Base-by-base conservation (phyloP, 441 rosid genomes). In the Populus trichocarpa region DNA sequence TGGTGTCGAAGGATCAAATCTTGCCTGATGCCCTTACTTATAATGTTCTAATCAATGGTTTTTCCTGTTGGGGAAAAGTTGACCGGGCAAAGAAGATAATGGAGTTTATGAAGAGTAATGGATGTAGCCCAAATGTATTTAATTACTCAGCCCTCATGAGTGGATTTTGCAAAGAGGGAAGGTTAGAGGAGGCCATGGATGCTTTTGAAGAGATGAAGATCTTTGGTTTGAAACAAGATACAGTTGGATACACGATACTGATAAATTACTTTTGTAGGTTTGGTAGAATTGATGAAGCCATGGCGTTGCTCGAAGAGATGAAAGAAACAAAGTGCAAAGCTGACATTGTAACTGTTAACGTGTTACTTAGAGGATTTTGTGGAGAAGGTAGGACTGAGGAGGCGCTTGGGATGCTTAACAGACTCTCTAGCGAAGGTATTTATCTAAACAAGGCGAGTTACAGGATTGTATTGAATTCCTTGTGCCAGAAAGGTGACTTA, bases 31-130 rank as follows among this genome's bases (percentile, higher is more conserved):
- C 88, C 2, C 83, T 91, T 61, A 89, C 90, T 36, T 95, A 92
- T 64, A 91, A 88, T 78, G 81, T 92, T 71, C 79, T 93, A 84
- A 93, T 95, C 18, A 84, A 86, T n/a, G 98, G 99, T 23, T 95
- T 95, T 79, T 90, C 90, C 84, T 75, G 74, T 22, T 79, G 73
- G 25, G 97, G 95, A 69, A 91, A 92, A 85, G 92, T 89, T 81
- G 93, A 88, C 74, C 86, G 81, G 76, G 99, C 89, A 9, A 85
- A 81, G 86, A 91, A 87, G 86, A 89, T 95, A 77, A 67, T 95
- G 73, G 94, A 91, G 46, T 93, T 93, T 64, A 92, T 91, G 96
- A 92, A 85, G 86, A 88, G 78, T 76, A 89, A 91, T 70, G 97
- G 98, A 75, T 93, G 95, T 78, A 78, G 40, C 71, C 97, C 96